phyloP scores from a whole-genome alignment of 2,329 filamentous ascomycete species.

The Basipetospora chlamydospora region DNA sequence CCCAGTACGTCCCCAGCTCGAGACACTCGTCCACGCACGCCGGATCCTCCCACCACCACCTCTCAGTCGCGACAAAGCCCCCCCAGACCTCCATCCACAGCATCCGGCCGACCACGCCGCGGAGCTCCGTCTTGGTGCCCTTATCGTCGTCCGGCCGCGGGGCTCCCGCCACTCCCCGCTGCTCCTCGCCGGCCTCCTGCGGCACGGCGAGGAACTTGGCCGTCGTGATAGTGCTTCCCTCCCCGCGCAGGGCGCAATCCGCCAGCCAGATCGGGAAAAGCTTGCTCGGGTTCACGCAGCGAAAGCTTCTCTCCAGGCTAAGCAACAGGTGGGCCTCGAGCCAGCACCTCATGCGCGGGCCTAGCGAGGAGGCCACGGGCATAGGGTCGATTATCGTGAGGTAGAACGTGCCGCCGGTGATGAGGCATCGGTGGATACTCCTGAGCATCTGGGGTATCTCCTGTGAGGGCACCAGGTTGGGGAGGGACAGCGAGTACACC shows the following conservation, averaged over 20 bases:
- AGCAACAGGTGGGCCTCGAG: slow-evolving; percentile 44
- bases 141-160: slow-evolving; percentile 10
- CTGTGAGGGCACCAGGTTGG: slow-evolving; percentile 38
- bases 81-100: slow-evolving; percentile 51
- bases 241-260: slow-evolving; percentile 35
- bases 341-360: slow-evolving; percentile 44
- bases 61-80: slow-evolving; percentile 27
- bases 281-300: slow-evolving; percentile 43
- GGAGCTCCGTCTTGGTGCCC: slow-evolving; percentile 29
- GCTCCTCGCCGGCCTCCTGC: slow-evolving; percentile 12
- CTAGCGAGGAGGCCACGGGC: slow-evolving; percentile 39
- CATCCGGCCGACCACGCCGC: slow-evolving; percentile 37
- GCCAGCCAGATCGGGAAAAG: slow-evolving; percentile 45
- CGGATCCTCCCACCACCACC: slow-evolving; percentile 50
- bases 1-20: slow-evolving; percentile 39
- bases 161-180: background rate
- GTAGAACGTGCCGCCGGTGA: slow-evolving; percentile 39
- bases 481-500: slow-evolving; percentile 39
- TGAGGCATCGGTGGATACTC: slow-evolving; percentile 41
- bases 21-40: slow-evolving; percentile 40
- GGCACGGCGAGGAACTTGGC: slow-evolving; percentile 33
- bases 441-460: slow-evolving; percentile 42
- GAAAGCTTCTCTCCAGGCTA: slow-evolving; percentile 42
- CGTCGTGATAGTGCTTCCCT: slow-evolving; percentile 31
- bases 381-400: slow-evolving; percentile 48